Conservation (phyloP, 768 basidiomycete genomes). For the Psilocybe cyanescens region DNA sequence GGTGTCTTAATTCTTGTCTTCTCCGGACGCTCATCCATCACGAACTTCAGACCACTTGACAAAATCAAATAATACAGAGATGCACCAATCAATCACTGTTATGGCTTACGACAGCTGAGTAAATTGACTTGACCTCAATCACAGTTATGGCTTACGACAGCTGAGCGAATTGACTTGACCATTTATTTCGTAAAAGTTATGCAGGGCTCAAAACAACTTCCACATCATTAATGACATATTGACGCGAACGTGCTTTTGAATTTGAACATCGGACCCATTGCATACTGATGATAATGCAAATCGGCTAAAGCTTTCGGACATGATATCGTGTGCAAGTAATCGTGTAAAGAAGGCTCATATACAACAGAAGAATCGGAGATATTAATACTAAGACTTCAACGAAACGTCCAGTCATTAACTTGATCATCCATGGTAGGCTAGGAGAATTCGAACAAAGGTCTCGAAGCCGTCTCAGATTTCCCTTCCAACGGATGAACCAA, state of each 20-base stretch:
- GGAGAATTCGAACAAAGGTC: conserved; percentile 17
- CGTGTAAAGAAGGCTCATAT: conserved; percentile 13
- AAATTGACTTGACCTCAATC: conserved; percentile 10
- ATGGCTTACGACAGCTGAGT: conserved; percentile 19
- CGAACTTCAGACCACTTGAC: conserved; percentile 74
- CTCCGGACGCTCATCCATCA: conserved; percentile 58
- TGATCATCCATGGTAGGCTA: conserved; percentile 7
- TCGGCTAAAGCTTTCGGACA: background rate
- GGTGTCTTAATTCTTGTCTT: conserved; percentile 15
- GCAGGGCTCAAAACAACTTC: conserved; percentile 3
- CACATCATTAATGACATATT: background rate
- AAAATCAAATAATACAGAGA: conserved; percentile 77
- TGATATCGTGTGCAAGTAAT: conserved; percentile 15
- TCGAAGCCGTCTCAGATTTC: conserved; percentile 10
- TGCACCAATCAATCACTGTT: background rate
- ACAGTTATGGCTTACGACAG: conserved; percentile 8
- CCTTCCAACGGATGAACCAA: conserved; percentile 16
- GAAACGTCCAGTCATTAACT: conserved; percentile 17
- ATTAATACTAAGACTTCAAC: conserved; percentile 19
- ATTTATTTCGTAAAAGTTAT: conserved; percentile 10
- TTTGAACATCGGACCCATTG: background rate
- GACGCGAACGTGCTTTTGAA: background rate
- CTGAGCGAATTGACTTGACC: conserved; percentile 14
- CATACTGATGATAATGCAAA: too few species aligned
- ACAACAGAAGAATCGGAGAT: conserved; percentile 9